These are phyloP conservation scores for Fusarium duplospermum DNA, from an alignment of 2,329 filamentous ascomycete species.

Conservation along the genomic window DNA sequence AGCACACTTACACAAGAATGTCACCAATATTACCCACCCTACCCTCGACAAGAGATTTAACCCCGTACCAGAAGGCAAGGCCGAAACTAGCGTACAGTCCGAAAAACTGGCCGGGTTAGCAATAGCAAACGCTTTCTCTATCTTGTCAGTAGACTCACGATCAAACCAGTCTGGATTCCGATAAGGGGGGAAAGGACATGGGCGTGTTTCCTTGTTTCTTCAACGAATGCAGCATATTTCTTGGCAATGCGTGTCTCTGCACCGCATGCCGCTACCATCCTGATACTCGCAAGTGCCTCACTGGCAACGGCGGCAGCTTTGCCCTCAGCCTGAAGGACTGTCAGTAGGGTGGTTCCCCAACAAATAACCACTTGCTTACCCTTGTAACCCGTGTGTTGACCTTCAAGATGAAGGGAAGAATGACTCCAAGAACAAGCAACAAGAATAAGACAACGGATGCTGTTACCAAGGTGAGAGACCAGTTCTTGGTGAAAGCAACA, in stretches of 20 bases:
- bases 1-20: constrained; percentile 62
- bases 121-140: background rate
- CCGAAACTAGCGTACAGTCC: constrained; percentile 64
- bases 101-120: constrained; percentile 58
- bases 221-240: constrained; percentile 66
- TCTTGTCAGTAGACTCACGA: constrained; percentile 46
- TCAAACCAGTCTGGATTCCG: constrained; percentile 63
- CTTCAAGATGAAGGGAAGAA: constrained; percentile 68
- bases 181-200: constrained; percentile 62
- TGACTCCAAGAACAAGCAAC: constrained; percentile 56
- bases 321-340: constrained; percentile 57
- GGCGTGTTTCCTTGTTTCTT: constrained; percentile 64
- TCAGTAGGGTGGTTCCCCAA: constrained; percentile 5
- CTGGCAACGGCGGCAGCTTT: constrained; percentile 70
- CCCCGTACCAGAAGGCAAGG: constrained; percentile 73
- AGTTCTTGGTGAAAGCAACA: constrained; percentile 68
- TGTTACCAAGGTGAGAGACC: constrained; percentile 70
- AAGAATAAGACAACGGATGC: constrained; percentile 68
- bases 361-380: constrained; percentile 34
- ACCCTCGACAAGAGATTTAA: constrained; percentile 60
- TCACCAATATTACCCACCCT: constrained; percentile 62
- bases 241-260: constrained; percentile 66
- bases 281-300: constrained; percentile 69
- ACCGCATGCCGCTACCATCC: constrained; percentile 72
- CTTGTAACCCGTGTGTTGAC: constrained; percentile 58